Percentiles rank a stretch among this genome's conserved stretches.
Conservation (phyloP, 2,329 filamentous ascomycete species). For the Madurella fahalii region DNA sequence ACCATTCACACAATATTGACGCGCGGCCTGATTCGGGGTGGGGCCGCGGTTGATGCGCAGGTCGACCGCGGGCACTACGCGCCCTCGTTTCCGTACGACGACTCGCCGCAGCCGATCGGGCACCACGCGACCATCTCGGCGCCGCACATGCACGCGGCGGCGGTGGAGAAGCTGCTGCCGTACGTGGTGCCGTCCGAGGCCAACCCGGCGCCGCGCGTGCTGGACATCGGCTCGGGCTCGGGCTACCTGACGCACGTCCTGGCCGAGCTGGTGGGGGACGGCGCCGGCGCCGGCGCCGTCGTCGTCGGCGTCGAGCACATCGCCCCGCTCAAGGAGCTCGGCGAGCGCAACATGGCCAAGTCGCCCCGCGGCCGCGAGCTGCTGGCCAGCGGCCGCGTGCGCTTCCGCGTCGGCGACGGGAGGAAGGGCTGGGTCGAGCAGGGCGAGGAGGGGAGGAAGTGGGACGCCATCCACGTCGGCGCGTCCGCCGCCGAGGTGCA, state of each 20-base stretch:
- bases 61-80: constrained; percentile 88
- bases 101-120: constrained; percentile 54
- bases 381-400: constrained; percentile 60
- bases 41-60: constrained; percentile 38
- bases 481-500: constrained; percentile 77
- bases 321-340: constrained; percentile 55
- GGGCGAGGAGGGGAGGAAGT: constrained; percentile 50
- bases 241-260: constrained; percentile 87
- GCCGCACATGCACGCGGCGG: constrained; percentile 58
- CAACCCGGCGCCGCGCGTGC: constrained; percentile 47
- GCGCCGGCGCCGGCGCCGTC: constrained; percentile 34
- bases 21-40: too few species aligned
- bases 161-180: constrained; percentile 46
- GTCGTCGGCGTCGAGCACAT: constrained; percentile 78
- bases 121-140: constrained; percentile 55
- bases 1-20: too few species aligned
- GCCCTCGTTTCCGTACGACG: constrained; percentile 63
- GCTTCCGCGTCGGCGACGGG: constrained; percentile 73
- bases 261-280: constrained; percentile 65
- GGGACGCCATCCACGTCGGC: constrained; percentile 94
- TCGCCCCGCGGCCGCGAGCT: constrained; percentile 54
- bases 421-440: constrained; percentile 58
- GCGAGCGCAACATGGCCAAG: constrained; percentile 62
- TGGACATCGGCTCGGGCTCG: constrained; percentile 72
- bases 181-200: constrained; percentile 37